A percentile compares a stretch with the other conserved stretches of the same genome.
Evolutionary conservation across 805 yeast species (phyloP).

Genomic region (Cyberlindnera saturnus): DNA sequence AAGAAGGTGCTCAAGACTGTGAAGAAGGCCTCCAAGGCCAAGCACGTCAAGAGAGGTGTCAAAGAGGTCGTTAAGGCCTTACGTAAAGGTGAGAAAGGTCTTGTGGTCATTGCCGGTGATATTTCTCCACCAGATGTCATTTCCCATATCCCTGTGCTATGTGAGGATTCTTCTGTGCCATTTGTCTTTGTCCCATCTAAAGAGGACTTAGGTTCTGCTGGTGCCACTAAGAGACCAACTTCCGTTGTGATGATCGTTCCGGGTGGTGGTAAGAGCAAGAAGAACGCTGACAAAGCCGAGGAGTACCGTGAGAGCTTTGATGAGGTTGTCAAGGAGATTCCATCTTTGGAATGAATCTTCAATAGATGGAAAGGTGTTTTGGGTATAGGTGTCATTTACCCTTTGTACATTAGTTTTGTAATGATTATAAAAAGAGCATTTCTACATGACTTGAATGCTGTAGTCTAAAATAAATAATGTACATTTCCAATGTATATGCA

Average conservation of each 20-base stretch:
- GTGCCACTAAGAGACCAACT: conserved; percentile 98
- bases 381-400: not conserved
- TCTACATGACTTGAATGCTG: not conserved
- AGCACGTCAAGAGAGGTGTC: conserved; percentile 97
- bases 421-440: not conserved
- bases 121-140: conserved; percentile 96
- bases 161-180: conserved; percentile 92
- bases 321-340: conserved; percentile 90
- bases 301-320: conserved; percentile 92
- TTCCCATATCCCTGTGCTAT: conserved; percentile 93
- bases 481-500: not conserved
- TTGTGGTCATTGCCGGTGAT: conserved; percentile 95
- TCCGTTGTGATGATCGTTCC: conserved; percentile 97
- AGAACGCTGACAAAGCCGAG: conserved; percentile 59
- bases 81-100: conserved; percentile 96
- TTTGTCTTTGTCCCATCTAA: conserved; percentile 92
- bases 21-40: conserved; percentile 96
- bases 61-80: conserved; percentile 97
- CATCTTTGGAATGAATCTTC: conserved; percentile 18
- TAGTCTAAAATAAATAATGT: not conserved
- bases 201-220: conserved; percentile 97
- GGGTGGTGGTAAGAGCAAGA: conserved; percentile 83
- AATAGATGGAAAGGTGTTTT: not conserved
- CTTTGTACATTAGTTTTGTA: not conserved
- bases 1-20: conserved; percentile 93